A percentile compares a stretch with the other conserved stretches of the same genome.
phyloP scores from a whole-genome alignment of 2,329 filamentous ascomycete species.

The Remersonia thermophila region DNA sequence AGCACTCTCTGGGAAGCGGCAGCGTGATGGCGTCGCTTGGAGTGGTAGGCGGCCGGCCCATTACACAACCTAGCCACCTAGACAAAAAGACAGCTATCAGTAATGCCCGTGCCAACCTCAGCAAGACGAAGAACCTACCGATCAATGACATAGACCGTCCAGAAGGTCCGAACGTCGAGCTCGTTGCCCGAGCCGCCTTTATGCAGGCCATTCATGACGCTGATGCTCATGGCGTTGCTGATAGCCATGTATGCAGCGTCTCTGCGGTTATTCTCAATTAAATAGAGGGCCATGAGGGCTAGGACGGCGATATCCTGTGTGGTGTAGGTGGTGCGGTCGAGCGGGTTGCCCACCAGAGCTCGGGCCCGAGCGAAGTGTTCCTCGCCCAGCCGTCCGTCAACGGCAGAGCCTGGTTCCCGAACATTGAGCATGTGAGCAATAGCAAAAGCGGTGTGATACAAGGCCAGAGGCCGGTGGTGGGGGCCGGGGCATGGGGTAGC shows the following conservation, averaged over 20 bases:
- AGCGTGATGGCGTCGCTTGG: constrained; percentile 36
- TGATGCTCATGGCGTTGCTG: constrained; percentile 34
- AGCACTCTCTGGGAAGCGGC: constrained; percentile 26
- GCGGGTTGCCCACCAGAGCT: constrained; percentile 32
- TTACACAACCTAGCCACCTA: constrained; percentile 33
- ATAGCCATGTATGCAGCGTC: constrained; percentile 38
- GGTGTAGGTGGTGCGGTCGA: constrained; percentile 30
- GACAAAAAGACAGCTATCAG: constrained; percentile 1
- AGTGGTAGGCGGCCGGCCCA: constrained; percentile 36
- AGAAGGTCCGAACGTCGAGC: constrained; percentile 34
- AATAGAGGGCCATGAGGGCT: constrained; percentile 35
- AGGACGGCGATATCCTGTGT: constrained; percentile 33
- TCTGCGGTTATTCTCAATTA: constrained; percentile 36
- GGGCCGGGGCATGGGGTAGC: constrained; percentile 1
- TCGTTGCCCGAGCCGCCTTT: constrained; percentile 30
- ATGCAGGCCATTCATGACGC: constrained; percentile 37
- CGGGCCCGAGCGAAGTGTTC: constrained; percentile 32
- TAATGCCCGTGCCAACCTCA: no score
- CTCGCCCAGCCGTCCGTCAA: constrained; percentile 28
- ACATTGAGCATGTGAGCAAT: constrained; percentile 24
- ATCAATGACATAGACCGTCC: constrained; percentile 40
- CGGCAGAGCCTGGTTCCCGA: constrained; percentile 19
- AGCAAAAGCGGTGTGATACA: constrained; percentile 36
- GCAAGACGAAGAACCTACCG: constrained; percentile 21
- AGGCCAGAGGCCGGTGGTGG: constrained; percentile 28